Evolutionary conservation across 768 basidiomycete species (phyloP).

Genomic region (Naganishia kalamii): DNA sequence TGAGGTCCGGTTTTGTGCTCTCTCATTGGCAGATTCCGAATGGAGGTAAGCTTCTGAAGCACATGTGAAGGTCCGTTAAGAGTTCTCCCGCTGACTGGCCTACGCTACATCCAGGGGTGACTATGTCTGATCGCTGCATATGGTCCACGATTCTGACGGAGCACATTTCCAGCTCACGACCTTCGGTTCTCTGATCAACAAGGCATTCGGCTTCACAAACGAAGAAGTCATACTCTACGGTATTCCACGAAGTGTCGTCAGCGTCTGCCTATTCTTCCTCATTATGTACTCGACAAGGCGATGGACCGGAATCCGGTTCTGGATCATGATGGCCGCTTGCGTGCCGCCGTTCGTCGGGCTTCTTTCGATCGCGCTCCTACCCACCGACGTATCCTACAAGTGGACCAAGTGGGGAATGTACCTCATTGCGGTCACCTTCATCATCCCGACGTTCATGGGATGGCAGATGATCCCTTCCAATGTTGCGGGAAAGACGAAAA

Average conservation of each 20-base stretch:
- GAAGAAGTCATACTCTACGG: not conserved
- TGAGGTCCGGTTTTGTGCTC: too few relatives aligned
- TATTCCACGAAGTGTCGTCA: constrained; percentile 2
- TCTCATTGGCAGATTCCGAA: constrained; percentile 28
- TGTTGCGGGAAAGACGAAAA: constrained; percentile 32
- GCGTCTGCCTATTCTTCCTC: constrained; percentile 16
- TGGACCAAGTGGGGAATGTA: constrained; percentile 18
- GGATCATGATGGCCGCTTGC: constrained; percentile 13
- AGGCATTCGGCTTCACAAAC: not conserved
- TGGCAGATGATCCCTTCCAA: constrained; percentile 32
- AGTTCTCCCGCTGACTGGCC: too few relatives aligned
- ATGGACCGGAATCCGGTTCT: constrained; percentile 14
- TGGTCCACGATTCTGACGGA: too few relatives aligned
- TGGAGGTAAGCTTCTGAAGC: constrained; percentile 21
- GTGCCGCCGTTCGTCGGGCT: constrained; percentile 29
- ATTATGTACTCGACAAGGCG: constrained; percentile 1
- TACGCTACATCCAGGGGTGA: too few relatives aligned
- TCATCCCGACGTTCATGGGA: constrained; percentile 24
- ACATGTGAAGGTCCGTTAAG: too few relatives aligned
- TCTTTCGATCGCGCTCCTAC: constrained; percentile 21
- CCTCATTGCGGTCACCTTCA: constrained; percentile 24
- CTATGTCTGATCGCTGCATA: too few relatives aligned
- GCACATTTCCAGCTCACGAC: constrained; percentile 16
- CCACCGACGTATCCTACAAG: constrained; percentile 20
- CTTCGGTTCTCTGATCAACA: constrained; percentile 8